Evolutionary conservation across 202 grass and related monocot genomes (phyloP), one percentile per base, ranked within the genome.

Genomic region (Setaria viridis): DNA sequence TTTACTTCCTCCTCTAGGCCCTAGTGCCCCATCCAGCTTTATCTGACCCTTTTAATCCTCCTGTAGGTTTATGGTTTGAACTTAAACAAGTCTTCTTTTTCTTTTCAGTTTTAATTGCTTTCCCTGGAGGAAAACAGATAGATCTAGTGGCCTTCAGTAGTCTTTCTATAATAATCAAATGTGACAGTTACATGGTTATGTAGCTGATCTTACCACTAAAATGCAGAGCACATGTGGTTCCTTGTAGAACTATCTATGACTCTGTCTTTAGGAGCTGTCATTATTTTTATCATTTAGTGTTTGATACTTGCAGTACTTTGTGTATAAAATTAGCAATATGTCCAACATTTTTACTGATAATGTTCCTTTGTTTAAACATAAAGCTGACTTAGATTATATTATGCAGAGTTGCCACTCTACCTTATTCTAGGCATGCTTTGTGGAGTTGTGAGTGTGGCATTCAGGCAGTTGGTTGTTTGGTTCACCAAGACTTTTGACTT

Each of bases 361-460:
- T 47, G 20, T 74, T 54, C 41, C 16, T 37, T 84, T 76, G n/a
- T 87, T 50, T 71, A 39, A 70, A 17, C 76, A 70, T 69, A 42
- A 35, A 88, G 72, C 79, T 87, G 32, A 86, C 78, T 72, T 59
- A 76, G 62, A 37, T 81, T 78, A 85, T 82, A 73, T 83, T 66
- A 53, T 91, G 82, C 91, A 99, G 97, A 99, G 78, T 80, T 99
- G 66, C 97, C 97, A 48, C 88, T 99, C 30, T 99, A 99, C 62
- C 93, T 99, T 80, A 99, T 99, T 82, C 88, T 99, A 79, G 97
- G 97, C 67, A 99, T 99, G 97, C 91, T 99, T 43, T 99, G 96
- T 79, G 96, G 96, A n/a, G 93, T 91, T 53, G 96, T 99, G 51
- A 99, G 96, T 46, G 96, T 99, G 80, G 93, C 48, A 72, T 99